Percentiles rank a stretch among this genome's conserved stretches.
phyloP scores from a whole-genome alignment of 2,329 filamentous ascomycete species.

The Monosporascus cannonballus region DNA sequence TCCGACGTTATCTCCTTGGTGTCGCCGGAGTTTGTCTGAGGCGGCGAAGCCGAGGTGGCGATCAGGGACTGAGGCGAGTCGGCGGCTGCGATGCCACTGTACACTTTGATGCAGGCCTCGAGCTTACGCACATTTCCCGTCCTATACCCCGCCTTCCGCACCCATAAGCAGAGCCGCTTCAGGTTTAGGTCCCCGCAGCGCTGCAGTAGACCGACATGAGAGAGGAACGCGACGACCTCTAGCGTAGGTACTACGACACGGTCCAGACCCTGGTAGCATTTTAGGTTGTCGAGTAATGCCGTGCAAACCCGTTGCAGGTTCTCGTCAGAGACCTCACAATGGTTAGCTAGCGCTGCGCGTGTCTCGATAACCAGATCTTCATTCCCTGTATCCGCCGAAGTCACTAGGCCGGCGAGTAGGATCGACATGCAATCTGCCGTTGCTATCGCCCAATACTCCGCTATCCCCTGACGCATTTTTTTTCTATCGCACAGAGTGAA shows the following conservation, averaged over 20 bases:
- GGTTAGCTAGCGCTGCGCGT: conserved; percentile 55
- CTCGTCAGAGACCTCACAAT: conserved; percentile 36
- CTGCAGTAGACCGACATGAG: conserved; percentile 54
- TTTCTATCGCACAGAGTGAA: conserved; percentile 38
- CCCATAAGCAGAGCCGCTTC: conserved; percentile 59
- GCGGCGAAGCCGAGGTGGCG: background rate
- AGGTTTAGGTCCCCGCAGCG: conserved; percentile 32
- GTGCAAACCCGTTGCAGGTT: conserved; percentile 40
- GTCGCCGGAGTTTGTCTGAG: background rate
- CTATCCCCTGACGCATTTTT: conserved; percentile 31
- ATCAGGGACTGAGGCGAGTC: background rate
- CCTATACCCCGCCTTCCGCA: conserved; percentile 78
- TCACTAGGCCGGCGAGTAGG: conserved; percentile 62
- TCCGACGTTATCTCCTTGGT: conserved; percentile 11
- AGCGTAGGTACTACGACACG: conserved; percentile 69
- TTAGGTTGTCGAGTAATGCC: conserved; percentile 50
- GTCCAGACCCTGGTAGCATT: conserved; percentile 52
- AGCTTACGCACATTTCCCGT: conserved; percentile 77
- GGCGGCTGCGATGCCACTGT: conserved; percentile 57
- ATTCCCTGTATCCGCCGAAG: conserved; percentile 71
- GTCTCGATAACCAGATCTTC: conserved; percentile 68
- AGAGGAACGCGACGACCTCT: conserved; percentile 70
- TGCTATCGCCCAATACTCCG: conserved; percentile 27
- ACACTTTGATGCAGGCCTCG: conserved; percentile 73
- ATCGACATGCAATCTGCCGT: conserved; percentile 37